A percentile compares a stretch with the other conserved stretches of the same genome.
Conservation (phyloP, 371 early-diverging fungal genomes). For the Lichtheimia corymbifera region DNA sequence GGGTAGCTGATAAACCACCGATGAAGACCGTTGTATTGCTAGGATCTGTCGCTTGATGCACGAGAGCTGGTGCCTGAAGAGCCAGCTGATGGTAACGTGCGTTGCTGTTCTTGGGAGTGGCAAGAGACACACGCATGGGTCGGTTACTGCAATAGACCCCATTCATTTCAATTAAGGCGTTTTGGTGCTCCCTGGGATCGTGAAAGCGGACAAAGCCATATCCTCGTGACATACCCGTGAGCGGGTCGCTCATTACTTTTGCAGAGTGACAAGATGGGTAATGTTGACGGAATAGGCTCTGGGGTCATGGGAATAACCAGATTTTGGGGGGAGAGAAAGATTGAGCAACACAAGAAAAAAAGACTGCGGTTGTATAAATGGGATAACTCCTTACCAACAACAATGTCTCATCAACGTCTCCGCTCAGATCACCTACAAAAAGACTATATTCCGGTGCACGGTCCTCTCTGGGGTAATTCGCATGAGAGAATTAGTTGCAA, state of each 20-base stretch:
- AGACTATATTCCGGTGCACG: slow-evolving; percentile 76
- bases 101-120: slow-evolving; percentile 66
- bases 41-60: slow-evolving; percentile 48
- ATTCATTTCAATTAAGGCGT: slow-evolving; percentile 83
- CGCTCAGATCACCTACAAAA: slow-evolving; percentile 86
- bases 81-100: slow-evolving; percentile 30
- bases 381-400: slow-evolving; percentile 56
- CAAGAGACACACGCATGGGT: slow-evolving; percentile 82
- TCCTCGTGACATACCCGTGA: slow-evolving; percentile 72
- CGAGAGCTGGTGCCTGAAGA: slow-evolving; percentile 42
- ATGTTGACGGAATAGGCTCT: slow-evolving; percentile 58
- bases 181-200: slow-evolving; percentile 70
- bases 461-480: slow-evolving; percentile 43
- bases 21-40: slow-evolving; percentile 91
- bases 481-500: background rate
- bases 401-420: slow-evolving; percentile 72
- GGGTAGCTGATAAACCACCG: slow-evolving; percentile 76
- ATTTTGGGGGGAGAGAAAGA: slow-evolving; percentile 57
- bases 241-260: slow-evolving; percentile 81
- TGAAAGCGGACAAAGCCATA: slow-evolving; percentile 87
- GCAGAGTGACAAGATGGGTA: slow-evolving; percentile 77
- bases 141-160: slow-evolving; percentile 72
- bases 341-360: background rate
- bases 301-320: slow-evolving; percentile 50
- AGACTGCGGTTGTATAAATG: background rate